Evolutionary conservation across 1,139 yeast genomes (phyloP).

Genomic region (Scheffersomyces stambukii): DNA sequence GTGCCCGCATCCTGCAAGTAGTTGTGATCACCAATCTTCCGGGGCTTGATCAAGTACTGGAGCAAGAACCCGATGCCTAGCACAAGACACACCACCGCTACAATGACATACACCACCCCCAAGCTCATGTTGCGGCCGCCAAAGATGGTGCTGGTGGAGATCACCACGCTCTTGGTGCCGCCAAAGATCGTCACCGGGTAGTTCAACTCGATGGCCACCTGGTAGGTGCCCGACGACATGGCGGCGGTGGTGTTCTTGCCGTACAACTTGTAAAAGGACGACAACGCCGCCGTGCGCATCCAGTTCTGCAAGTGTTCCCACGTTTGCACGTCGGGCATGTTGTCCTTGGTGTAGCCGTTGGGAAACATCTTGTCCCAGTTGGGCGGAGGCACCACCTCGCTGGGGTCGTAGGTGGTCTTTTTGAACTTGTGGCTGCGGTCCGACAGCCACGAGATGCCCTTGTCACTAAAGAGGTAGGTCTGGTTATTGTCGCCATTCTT

Average conservation of each 20-base stretch:
- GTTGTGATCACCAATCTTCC: constrained; percentile 44
- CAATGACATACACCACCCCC: constrained; percentile 64
- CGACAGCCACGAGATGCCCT: constrained; percentile 83
- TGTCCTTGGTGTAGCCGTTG: constrained; percentile 81
- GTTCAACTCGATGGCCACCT: constrained; percentile 55
- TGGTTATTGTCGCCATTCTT: constrained; percentile 35
- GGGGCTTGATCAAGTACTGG: constrained; percentile 46
- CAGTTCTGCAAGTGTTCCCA: constrained; percentile 59
- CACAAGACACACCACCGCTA: constrained; percentile 51
- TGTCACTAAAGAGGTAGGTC: constrained; percentile 59
- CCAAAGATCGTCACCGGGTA: constrained; percentile 69
- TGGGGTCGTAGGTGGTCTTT: constrained; percentile 66
- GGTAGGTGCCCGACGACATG: constrained; percentile 55
- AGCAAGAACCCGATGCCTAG: constrained; percentile 44
- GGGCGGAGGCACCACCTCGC: constrained; percentile 90
- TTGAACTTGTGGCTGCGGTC: constrained; percentile 70
- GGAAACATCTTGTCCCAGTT: constrained; percentile 86
- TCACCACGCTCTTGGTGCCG: constrained; percentile 63
- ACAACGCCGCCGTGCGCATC: constrained; percentile 83
- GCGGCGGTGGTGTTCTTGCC: constrained; percentile 50
- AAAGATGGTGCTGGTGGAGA: constrained; percentile 62
- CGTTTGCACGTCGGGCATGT: constrained; percentile 61
- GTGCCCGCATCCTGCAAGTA: constrained; percentile 26
- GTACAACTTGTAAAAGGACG: constrained; percentile 63
- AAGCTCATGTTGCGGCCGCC: constrained; percentile 70